phyloP scores from a whole-genome alignment of 208 protist species.

The Leishmania martiniquensis region DNA sequence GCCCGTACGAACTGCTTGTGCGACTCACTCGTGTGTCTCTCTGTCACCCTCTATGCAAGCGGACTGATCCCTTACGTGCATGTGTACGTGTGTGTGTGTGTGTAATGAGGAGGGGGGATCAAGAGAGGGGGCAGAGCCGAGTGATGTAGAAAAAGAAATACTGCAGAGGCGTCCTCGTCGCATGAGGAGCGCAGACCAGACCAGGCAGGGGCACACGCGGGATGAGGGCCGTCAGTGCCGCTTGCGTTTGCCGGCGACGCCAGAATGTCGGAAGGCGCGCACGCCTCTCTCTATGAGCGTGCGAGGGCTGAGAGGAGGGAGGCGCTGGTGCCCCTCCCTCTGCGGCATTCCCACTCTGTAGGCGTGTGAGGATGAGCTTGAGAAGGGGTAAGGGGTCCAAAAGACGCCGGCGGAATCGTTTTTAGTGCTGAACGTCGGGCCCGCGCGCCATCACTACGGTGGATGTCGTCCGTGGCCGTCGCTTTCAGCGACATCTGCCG shows the following conservation, averaged over 20 bases:
- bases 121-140: not conserved
- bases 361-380: no score
- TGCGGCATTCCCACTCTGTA: not conserved
- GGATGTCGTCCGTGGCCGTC: not conserved
- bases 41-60: not conserved
- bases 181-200: not conserved
- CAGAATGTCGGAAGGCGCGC: not conserved
- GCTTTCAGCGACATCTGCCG: not conserved
- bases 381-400: no score
- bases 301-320: not conserved
- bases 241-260: not conserved
- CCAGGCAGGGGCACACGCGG: no score
- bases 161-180: not conserved
- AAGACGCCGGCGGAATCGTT: no score
- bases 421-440: not conserved
- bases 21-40: not conserved
- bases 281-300: not conserved
- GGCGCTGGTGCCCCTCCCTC: not conserved
- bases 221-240: not conserved
- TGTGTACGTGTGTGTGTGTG: not conserved
- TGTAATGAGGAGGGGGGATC: not conserved
- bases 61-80: not conserved
- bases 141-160: not conserved
- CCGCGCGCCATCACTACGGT: no score
- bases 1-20: not conserved